A percentile compares a stretch with the other conserved stretches of the same genome.
Conservation (phyloP, 2,329 filamentous ascomycete species). For the Amesomyces nigricolor region DNA sequence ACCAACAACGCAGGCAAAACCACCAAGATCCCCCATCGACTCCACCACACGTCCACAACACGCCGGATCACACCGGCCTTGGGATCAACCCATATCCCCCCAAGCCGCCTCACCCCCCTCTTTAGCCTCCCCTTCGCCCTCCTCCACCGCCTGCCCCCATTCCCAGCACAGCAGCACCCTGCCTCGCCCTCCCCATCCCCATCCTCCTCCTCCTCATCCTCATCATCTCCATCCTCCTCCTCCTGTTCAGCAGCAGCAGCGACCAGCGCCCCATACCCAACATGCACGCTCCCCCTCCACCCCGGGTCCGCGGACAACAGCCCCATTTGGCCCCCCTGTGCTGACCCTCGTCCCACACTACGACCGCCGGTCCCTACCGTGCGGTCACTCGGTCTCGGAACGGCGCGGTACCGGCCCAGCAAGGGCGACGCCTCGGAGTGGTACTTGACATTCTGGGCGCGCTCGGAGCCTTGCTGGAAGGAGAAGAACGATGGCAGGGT, state of each 20-base stretch:
- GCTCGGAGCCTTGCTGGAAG: conserved; percentile 61
- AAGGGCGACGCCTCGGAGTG: conserved; percentile 51
- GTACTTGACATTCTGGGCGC: conserved; percentile 36
- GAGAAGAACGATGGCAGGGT: conserved; percentile 58
- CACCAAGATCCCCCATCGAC: conserved; percentile 55
- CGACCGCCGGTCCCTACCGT: conserved; percentile 9
- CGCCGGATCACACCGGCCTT: conserved; percentile 52
- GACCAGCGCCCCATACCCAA: conserved; percentile 51
- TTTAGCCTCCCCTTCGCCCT: conserved; percentile 29
- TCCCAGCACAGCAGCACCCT: conserved; percentile 13
- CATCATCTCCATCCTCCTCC: conserved; percentile 32
- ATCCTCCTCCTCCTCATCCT: conserved; percentile 25
- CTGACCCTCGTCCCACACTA: conserved; percentile 10
- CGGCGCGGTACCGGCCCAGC: conserved; percentile 60
- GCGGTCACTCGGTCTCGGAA: conserved; percentile 41
- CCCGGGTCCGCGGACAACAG: conserved; percentile 33
- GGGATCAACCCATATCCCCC: conserved; percentile 57
- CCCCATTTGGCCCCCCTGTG: conserved; percentile 32
- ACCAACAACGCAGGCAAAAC: conserved; percentile 56
- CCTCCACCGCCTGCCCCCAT: conserved; percentile 26
- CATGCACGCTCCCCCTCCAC: conserved; percentile 48
- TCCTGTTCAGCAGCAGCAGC: conserved; percentile 34
- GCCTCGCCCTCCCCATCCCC: conserved; percentile 25
- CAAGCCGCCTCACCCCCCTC: conserved; percentile 32
- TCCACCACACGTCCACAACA: conserved; percentile 59